Base-by-base conservation (phyloP, 768 basidiomycete species). In the Favolaschia claudopus region DNA sequence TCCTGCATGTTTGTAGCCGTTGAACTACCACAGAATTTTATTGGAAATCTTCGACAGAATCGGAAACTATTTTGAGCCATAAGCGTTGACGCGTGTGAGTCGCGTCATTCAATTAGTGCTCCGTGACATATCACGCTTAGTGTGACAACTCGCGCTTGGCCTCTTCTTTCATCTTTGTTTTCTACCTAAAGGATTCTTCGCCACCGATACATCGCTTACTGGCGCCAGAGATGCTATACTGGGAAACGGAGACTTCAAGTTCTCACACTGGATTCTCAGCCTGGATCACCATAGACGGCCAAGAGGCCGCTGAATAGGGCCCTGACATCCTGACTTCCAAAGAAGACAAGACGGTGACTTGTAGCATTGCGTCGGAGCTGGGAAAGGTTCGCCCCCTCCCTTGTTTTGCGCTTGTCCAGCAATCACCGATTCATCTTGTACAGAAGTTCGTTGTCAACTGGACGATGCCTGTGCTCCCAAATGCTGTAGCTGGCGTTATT, bases 281-380 rank as follows among this genome's bases (percentile, higher is more conserved):
- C 1, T 70, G 69, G 66, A 45, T 70, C 17, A 45, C 24, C 4
- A 60, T 69, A 2, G 62, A 65, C 1, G 67, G 49, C 2, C 37
- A 38, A 20, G 58, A 66, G 32, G 46, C 47, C n/a, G 8, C 55
- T 3, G 56, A 55, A 28, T 56, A 70, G 36, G n/a, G n/a, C n/a
- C n/a, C n/a, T 47, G 39, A 25, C 5, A 59, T 69, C 17, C 59
- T 67, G 34, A 42, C 59, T 24, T 65, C 55, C 1, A 42, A 64
- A 7, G 66, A 66, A 33, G 43, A 44, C 15, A 46, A 43, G 27
- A 31, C 58, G 0, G 66, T 59, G 3, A 67, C 64, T 12, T 71
- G 69, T 43, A 70, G 67, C 67, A 67, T 72, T 3, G 49, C 61
- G 8, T 72, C 70, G 1, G 67, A 72, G 28, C 51, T 58, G 7